Base-by-base conservation (phyloP, 2,329 filamentous ascomycete species). In the Beauveria bassiana region DNA sequence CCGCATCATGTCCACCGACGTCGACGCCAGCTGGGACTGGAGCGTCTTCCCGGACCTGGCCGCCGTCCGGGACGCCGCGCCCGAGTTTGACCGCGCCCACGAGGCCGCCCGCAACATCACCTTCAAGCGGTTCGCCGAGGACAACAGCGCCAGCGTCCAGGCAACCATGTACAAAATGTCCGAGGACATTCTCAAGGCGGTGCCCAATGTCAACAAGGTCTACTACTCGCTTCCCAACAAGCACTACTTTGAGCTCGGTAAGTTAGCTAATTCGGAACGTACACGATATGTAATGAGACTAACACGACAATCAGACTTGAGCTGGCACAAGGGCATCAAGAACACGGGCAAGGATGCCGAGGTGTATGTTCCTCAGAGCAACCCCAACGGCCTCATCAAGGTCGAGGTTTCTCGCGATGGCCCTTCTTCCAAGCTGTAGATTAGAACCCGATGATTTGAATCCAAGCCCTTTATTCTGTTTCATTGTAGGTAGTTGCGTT, bases 111-210 rank as follows among this genome's bases (percentile, higher is more conserved):
- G 91, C 64, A 79, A 81, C 59, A 95, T 96, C 73, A 97, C 93
- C n/a, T 81, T 97, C 74, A 89, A 90, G 78, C 90, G 87, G 0
- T 99, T 99, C 70, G 93, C 95, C 47, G 85, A 88, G 71, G 93
- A 99, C 71, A 82, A 92, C 71, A 96, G 91, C 70, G 90, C 95
- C 52, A 96, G 91, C 69, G 95, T 99, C 26, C 95, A 99, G 78
- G 88, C 87, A 69, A 98, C 93, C 64, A 98, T 99, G 95, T 99
- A 97, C 81, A 96, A 97, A 81, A 99, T 99, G 93, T 87, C 85
- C 69, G 89, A 93, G 74, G 80, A 88, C 74, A 96, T 99, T 67
- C 80, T 99, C 59, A 88, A 84, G 9, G 85, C 81, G 24, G 89
- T 87, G 26, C 88, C 91, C 16, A 80, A 87, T 65, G 83, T 92